These are phyloP conservation scores for Posidonia australis DNA, from an alignment of 106 monocot genomes.

Conservation along the genomic window DNA sequence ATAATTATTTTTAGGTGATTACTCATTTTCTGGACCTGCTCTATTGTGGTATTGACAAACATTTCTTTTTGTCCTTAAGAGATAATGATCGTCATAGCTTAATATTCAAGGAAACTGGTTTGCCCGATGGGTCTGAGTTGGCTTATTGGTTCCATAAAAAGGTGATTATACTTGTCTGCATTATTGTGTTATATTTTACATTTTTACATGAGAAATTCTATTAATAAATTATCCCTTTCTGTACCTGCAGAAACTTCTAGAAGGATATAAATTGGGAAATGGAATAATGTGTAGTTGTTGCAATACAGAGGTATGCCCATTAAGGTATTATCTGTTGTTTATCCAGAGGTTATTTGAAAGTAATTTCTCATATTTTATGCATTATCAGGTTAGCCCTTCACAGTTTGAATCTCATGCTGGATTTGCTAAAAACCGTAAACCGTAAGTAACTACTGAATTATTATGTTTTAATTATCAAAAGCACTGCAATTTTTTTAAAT, in stretches of 20 bases:
- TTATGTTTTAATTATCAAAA: not conserved
- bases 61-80: constrained; percentile 22
- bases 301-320: constrained; percentile 29
- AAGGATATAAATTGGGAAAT: constrained; percentile 43
- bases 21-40: not conserved
- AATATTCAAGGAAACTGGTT: constrained; percentile 41
- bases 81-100: constrained; percentile 28
- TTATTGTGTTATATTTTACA: not conserved
- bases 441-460: constrained; percentile 12
- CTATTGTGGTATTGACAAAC: not conserved
- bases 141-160: constrained; percentile 18
- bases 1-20: not conserved
- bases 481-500: not conserved
- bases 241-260: constrained; percentile 26
- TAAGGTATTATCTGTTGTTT: not conserved
- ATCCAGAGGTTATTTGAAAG: not conserved
- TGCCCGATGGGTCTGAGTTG: constrained; percentile 46
- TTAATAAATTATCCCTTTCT: not conserved
- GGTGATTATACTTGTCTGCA: not conserved
- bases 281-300: constrained; percentile 48
- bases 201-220: not conserved
- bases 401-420: constrained; percentile 27
- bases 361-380: not conserved
- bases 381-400: constrained; percentile 15
- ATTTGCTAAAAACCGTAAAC: constrained; percentile 17